Evolutionary conservation across 805 yeast species (phyloP).

Genomic region (Saturnispora galanensis): DNA sequence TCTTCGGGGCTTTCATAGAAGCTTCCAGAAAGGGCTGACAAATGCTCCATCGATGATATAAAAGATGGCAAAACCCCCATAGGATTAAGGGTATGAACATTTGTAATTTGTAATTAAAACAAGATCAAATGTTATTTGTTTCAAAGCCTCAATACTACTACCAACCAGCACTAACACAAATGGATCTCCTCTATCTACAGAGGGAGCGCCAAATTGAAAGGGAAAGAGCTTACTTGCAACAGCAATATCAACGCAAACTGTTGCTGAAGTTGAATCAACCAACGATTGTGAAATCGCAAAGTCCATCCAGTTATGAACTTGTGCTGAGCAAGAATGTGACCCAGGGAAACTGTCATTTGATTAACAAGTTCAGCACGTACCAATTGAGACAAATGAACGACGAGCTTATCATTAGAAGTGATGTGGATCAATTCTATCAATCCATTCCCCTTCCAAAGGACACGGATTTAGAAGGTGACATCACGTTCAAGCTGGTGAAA

Average conservation of each 20-base stretch:
- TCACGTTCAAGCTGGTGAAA: conserved; percentile 13
- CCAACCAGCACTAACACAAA: not conserved
- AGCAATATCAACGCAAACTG: conserved; percentile 8
- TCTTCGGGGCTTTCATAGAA: conserved; percentile 3
- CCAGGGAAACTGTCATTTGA: conserved; percentile 3
- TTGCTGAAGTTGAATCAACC: conserved; percentile 9
- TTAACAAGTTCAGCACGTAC: conserved; percentile 17
- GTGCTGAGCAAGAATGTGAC: conserved; percentile 14
- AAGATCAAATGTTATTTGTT: conserved; percentile 15
- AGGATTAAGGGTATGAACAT: too few relatives aligned
- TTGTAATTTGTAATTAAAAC: not conserved
- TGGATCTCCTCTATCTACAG: not conserved
- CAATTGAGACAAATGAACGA: conserved; percentile 15
- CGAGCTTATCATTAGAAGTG: conserved; percentile 16
- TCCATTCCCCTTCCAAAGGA: conserved; percentile 19
- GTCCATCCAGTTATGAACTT: conserved; percentile 18
- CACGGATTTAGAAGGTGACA: conserved; percentile 13
- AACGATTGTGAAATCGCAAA: conserved; percentile 12
- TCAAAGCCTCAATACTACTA: conserved; percentile 12
- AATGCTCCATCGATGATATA: too few relatives aligned
- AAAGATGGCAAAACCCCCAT: not conserved
- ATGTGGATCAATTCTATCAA: conserved; percentile 16
- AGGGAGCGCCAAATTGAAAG: not conserved
- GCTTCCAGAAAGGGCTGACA: not conserved
- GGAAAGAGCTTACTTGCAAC: conserved; percentile 6